A percentile compares a stretch with the other conserved stretches of the same genome.
These are phyloP conservation scores for Lodderomyces orthopsilosis DNA, from an alignment of 1,139 yeast genomes.

Conservation along the genomic window DNA sequence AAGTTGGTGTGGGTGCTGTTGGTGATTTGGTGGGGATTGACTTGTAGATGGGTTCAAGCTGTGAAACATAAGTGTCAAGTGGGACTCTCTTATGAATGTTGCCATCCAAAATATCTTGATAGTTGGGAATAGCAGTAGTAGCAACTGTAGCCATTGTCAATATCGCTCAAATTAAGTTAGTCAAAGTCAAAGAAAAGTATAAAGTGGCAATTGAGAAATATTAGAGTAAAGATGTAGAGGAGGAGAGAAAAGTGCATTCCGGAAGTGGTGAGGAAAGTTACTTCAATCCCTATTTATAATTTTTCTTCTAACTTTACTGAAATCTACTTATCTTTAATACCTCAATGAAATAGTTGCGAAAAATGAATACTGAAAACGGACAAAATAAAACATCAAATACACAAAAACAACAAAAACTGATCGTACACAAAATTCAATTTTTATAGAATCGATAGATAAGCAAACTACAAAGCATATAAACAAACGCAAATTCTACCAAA, in stretches of 20 bases:
- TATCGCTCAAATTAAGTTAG: not conserved
- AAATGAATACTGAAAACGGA: not conserved
- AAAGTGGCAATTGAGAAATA: too few species aligned
- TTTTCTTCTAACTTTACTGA: too few species aligned
- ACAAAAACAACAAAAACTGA: not conserved
- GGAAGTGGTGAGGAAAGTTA: too few species aligned
- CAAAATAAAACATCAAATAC: not conserved
- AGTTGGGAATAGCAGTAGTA: not conserved
- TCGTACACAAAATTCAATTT: not conserved
- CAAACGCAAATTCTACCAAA: not conserved
- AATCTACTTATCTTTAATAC: not conserved
- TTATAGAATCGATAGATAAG: slow-evolving; percentile 7
- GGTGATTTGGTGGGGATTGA: not conserved
- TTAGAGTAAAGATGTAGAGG: too few species aligned
- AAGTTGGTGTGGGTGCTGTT: not conserved
- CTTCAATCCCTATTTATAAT: too few species aligned
- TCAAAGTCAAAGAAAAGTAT: not conserved
- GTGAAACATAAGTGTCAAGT: slow-evolving; percentile 7
- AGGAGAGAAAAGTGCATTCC: too few species aligned
- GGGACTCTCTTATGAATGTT: slow-evolving; percentile 11
- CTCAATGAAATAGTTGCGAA: slow-evolving; percentile 1
- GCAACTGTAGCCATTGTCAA: slow-evolving; percentile 7
- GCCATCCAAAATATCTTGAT: slow-evolving; percentile 10
- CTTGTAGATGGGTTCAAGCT: slow-evolving; percentile 4
- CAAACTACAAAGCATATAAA: not conserved